Conservation (phyloP, 164 flowering plant species). For the Taxillus chinensis region DNA sequence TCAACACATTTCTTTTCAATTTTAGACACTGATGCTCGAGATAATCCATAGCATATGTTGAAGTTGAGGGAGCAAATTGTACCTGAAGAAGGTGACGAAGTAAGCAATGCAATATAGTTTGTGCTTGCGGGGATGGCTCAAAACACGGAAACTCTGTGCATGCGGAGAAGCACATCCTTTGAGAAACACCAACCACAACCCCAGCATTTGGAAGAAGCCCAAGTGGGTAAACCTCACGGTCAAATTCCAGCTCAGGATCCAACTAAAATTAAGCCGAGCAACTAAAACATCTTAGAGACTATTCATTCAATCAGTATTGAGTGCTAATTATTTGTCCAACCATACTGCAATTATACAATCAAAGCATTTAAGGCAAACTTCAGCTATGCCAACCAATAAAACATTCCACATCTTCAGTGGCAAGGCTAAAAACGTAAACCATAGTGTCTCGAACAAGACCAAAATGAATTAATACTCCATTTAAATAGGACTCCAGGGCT, state of each 20-base stretch:
- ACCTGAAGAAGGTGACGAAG: constrained; percentile 99
- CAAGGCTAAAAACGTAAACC: no score
- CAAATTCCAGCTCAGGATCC: constrained; percentile 99
- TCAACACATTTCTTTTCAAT: no score
- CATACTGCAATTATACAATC: no score
- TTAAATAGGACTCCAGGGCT: no score
- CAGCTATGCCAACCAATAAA: background rate
- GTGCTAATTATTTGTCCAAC: no score
- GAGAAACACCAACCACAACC: constrained; percentile 92
- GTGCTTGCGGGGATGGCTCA: constrained; percentile 98
- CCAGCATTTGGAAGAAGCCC: constrained; percentile 98
- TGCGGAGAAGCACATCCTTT: constrained; percentile 90
- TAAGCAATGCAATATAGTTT: constrained; percentile 93
- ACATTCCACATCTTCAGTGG: no score
- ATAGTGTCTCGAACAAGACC: no score
- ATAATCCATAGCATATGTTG: no score
- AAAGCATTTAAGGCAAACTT: no score
- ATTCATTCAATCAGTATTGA: background rate
- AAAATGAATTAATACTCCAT: no score
- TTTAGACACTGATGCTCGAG: no score
- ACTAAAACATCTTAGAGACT: background rate
- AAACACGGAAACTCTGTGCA: constrained; percentile 97
- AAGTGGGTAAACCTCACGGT: constrained; percentile 93
- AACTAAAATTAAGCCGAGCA: constrained; percentile 33
- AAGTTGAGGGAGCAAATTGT: constrained; percentile 10